These are phyloP conservation scores for Prunus armeniaca DNA, from an alignment of 306 rosid species.

Conservation along the genomic window DNA sequence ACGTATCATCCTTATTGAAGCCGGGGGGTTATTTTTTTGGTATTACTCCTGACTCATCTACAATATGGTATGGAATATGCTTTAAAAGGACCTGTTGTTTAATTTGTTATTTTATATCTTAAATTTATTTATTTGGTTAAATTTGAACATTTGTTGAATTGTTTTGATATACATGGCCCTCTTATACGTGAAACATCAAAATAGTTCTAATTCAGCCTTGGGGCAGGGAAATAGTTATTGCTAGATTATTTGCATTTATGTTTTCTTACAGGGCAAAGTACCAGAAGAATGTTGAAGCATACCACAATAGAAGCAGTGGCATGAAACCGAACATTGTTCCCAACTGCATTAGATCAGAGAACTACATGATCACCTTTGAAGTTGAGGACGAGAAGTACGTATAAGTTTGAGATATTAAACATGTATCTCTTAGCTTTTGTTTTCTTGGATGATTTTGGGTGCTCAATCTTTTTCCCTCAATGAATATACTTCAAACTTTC, in stretches of 20 bases:
- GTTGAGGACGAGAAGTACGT: slow-evolving; percentile 95
- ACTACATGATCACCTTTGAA: slow-evolving; percentile 91
- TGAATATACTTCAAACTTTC: slow-evolving; percentile 29
- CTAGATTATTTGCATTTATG: slow-evolving; percentile 2
- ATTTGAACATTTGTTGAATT: not conserved
- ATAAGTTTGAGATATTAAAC: slow-evolving; percentile 15
- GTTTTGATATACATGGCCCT: not conserved
- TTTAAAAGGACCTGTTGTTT: slow-evolving; percentile 22
- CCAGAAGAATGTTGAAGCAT: slow-evolving; percentile 98
- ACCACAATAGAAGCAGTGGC: slow-evolving; percentile 79
- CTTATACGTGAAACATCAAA: slow-evolving; percentile 2
- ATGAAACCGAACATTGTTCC: slow-evolving; percentile 98
- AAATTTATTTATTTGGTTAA: slow-evolving; percentile 1
- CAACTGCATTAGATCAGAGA: slow-evolving; percentile 95
- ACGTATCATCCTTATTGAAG: slow-evolving; percentile 80
- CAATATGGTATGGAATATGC: slow-evolving; percentile 79
- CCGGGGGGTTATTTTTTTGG: slow-evolving; percentile 99
- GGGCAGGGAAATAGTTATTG: not conserved
- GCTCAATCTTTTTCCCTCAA: slow-evolving; percentile 2
- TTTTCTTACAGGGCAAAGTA: slow-evolving; percentile 74
- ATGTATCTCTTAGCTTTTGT: slow-evolving; percentile 9
- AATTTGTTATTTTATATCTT: not conserved
- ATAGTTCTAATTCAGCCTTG: not conserved
- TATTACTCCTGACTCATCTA: slow-evolving; percentile 98
- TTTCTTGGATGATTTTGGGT: slow-evolving; percentile 14